These are phyloP conservation scores for Apiospora arundinis DNA, from an alignment of 2,329 filamentous ascomycete species.

Conservation along the genomic window DNA sequence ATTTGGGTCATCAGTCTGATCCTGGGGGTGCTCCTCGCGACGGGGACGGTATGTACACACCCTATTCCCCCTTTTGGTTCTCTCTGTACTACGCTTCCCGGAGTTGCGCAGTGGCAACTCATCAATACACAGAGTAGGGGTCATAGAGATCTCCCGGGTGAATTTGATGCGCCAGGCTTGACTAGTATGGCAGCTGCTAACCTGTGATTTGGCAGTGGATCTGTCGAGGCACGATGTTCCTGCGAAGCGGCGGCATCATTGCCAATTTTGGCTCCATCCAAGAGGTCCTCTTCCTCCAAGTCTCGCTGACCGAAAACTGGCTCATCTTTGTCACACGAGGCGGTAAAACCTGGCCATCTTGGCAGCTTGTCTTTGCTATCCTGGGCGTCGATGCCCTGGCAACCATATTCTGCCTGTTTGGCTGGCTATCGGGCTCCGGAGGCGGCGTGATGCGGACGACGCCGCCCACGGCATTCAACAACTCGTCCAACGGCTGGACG, in stretches of 20 bases:
- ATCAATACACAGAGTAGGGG: too few relatives aligned
- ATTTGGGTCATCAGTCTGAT: conserved; percentile 79
- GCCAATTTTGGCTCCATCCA: conserved; percentile 78
- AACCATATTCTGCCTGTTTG: conserved; percentile 77
- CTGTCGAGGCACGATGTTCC: conserved; percentile 72
- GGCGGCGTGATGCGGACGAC: conserved; percentile 44
- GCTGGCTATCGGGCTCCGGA: conserved; percentile 62
- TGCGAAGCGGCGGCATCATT: conserved; percentile 74
- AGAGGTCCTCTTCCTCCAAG: conserved; percentile 76
- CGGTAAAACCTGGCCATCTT: conserved; percentile 75
- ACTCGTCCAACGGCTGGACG: conserved; percentile 48
- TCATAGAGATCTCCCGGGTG: too few relatives aligned
- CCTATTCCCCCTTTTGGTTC: not conserved
- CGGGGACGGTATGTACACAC: conserved; percentile 54
- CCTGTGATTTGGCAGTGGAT: conserved; percentile 57
- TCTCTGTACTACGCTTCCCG: not conserved
- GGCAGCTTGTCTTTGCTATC: conserved; percentile 76
- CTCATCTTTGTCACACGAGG: conserved; percentile 80
- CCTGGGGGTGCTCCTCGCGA: conserved; percentile 71
- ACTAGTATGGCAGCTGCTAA: not conserved
- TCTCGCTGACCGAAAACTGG: conserved; percentile 79
- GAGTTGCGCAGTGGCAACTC: not conserved
- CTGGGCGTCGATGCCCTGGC: conserved; percentile 73
- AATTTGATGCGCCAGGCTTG: too few relatives aligned
- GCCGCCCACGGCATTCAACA: conserved; percentile 42